These are phyloP conservation scores for Aleurites moluccanus DNA, from an alignment of 441 rosid genomes.

Conservation along the genomic window DNA sequence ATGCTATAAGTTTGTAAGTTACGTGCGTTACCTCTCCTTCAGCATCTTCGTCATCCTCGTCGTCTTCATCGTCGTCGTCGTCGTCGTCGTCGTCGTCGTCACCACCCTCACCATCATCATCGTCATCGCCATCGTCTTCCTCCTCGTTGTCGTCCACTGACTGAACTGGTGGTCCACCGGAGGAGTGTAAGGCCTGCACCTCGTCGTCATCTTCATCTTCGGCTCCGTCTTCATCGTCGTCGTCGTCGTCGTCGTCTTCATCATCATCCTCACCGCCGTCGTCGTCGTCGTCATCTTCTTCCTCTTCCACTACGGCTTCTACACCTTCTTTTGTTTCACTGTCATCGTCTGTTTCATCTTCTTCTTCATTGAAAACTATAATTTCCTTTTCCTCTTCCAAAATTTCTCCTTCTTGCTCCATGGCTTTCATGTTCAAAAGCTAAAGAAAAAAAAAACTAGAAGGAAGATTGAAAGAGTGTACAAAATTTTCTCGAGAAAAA, in stretches of 20 bases:
- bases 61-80: slow-evolving; percentile 39
- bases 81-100: slow-evolving; percentile 47
- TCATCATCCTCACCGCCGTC: slow-evolving; percentile 33
- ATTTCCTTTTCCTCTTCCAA: slow-evolving; percentile 35
- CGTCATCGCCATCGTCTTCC: slow-evolving; percentile 41
- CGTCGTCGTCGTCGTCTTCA: slow-evolving; percentile 41
- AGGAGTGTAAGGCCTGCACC: slow-evolving; percentile 50
- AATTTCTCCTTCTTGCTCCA: slow-evolving; percentile 35
- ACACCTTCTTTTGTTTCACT: slow-evolving; percentile 31
- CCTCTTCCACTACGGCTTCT: slow-evolving; percentile 35
- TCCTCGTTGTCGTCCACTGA: slow-evolving; percentile 51
- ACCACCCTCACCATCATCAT: slow-evolving; percentile 35
- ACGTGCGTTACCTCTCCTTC: slow-evolving; percentile 44
- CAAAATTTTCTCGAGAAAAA: slow-evolving; percentile 24
- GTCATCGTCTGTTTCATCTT: slow-evolving; percentile 31
- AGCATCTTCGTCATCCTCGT: slow-evolving; percentile 36
- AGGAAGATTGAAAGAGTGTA: no score
- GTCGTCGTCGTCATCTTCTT: no score
- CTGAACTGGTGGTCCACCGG: slow-evolving; percentile 56
- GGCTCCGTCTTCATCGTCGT: slow-evolving; percentile 34
- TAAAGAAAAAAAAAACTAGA: no score
- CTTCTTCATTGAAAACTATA: slow-evolving; percentile 34
- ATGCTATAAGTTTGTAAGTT: neutral
- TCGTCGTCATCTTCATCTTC: slow-evolving; percentile 46
- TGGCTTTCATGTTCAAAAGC: slow-evolving; percentile 41